Evolutionary conservation across 2,329 filamentous ascomycete genomes (phyloP), one percentile per base, ranked within the genome.

Genomic region (Emericellopsis atlantica): DNA sequence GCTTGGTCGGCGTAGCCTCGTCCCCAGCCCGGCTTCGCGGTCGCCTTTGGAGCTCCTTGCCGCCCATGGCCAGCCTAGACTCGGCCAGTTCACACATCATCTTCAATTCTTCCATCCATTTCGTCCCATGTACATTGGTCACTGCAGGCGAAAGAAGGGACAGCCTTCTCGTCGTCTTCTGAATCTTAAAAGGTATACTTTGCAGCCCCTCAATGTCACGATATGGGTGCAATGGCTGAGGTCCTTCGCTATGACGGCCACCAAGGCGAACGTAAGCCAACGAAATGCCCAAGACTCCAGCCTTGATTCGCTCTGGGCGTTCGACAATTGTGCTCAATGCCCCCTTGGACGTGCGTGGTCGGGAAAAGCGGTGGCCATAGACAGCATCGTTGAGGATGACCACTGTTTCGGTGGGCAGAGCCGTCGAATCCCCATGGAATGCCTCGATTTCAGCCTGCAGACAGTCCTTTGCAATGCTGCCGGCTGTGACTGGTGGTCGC

Each of bases 21-120:
- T 70, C 66, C 3, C 64, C 43, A 1, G 66, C 72, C 68, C 37
- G 71, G 68, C 52, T 81, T 74, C 15, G 80, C 70, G 2, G 80
- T 7, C 40, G 79, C 37, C 88, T 74, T 44, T 76, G 71, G 33
- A 95, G 64, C 58, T 95, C 89, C 54, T 84, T 90, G 9, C 79
- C 81, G 42, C 80, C 83, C 46, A 77, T 66, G 6, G 85, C 84
- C 40, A 96, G 68, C 53, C 84, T 90, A 5, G 75, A 69, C 54
- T 86, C 85, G 4, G 90, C 88, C 36, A 76, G 69, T 26, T 86
- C 73, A 56, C 92, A 96, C 82, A 96, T 86, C 7, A 72, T 66
- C 59, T 80, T 83, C 38, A 98, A 64, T 55, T 96, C 90, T 40
- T 84, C 78, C 89, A 96, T 95, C 90, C 90, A 95, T 48, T 84